Evolutionary conservation across 2,329 filamentous ascomycete species (phyloP).

Genomic region (Sclerotinia sclerotiorum): DNA sequence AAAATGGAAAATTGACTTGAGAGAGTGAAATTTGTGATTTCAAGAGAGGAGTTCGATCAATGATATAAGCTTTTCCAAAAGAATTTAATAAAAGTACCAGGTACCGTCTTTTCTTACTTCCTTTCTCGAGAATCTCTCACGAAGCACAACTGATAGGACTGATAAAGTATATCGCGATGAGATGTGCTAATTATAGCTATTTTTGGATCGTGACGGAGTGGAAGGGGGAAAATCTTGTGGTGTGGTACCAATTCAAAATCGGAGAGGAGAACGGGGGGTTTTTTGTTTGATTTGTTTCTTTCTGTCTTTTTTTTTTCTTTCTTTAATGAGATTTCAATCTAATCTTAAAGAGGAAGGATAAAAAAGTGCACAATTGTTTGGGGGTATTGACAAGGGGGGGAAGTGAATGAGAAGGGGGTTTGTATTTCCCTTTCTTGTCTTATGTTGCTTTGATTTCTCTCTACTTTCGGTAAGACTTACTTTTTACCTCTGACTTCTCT

Average conservation of each 20-base stretch:
- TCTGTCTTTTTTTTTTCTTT: too few relatives aligned
- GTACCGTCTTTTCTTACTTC: background rate
- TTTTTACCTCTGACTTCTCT: background rate
- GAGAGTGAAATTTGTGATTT: background rate
- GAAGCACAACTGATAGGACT: conserved; percentile 21
- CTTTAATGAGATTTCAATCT: background rate
- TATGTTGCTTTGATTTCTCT: background rate
- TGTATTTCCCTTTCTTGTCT: background rate
- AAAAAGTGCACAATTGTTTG: too few relatives aligned
- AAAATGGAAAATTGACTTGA: background rate
- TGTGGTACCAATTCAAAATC: background rate
- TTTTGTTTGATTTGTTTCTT: background rate
- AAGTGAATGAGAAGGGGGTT: background rate
- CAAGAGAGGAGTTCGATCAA: background rate
- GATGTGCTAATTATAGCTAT: conserved; percentile 23
- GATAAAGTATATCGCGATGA: conserved; percentile 16
- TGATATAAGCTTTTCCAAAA: conserved; percentile 3
- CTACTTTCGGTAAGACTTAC: background rate
- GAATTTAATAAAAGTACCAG: background rate
- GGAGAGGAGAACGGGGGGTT: background rate
- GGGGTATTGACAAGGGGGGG: background rate
- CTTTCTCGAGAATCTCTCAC: background rate
- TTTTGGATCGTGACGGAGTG: conserved; percentile 17
- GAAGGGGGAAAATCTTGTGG: background rate
- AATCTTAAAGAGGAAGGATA: conserved; percentile 13